Evolutionary conservation across 495 filamentous ascomycete species (phyloP).

Genomic region (Recurvomyces mirabilis): DNA sequence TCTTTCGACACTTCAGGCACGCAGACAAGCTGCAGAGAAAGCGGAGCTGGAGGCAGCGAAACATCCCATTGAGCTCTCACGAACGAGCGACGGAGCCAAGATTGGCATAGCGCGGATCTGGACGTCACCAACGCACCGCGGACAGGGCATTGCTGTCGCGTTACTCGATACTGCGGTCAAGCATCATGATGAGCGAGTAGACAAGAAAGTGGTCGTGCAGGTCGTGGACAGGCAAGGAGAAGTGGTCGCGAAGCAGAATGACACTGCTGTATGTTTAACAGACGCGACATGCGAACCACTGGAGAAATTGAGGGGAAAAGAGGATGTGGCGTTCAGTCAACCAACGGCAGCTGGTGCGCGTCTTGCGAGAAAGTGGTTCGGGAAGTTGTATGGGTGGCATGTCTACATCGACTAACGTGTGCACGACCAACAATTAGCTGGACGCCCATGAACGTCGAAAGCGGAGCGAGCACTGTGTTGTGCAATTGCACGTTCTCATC

Average conservation of each 20-base stretch:
- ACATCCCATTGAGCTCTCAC: slow-evolving; percentile 31
- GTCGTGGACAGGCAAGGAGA: neutral
- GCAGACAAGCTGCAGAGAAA: slow-evolving; percentile 6
- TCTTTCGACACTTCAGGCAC: slow-evolving; percentile 8
- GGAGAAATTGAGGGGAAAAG: slow-evolving; percentile 41
- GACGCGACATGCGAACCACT: neutral
- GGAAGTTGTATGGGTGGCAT: slow-evolving; percentile 30
- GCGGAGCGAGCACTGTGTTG: no score
- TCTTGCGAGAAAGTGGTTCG: slow-evolving; percentile 56
- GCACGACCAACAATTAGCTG: no score
- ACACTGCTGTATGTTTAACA: no score
- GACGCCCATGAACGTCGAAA: no score
- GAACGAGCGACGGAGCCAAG: slow-evolving; percentile 39
- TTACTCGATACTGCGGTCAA: slow-evolving; percentile 51
- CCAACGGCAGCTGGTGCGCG: slow-evolving; percentile 57
- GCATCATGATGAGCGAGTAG: slow-evolving; percentile 40
- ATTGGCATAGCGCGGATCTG: slow-evolving; percentile 64
- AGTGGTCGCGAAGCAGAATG: neutral
- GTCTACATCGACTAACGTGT: slow-evolving; percentile 34
- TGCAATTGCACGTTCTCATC: no score
- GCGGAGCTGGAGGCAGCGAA: slow-evolving; percentile 21
- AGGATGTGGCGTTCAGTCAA: slow-evolving; percentile 59
- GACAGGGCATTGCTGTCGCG: slow-evolving; percentile 50
- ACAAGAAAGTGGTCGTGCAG: no score
- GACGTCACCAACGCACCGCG: slow-evolving; percentile 50